These are phyloP conservation scores for Erigeron canadensis DNA, from an alignment of 129 eudicot species.

Conservation along the genomic window DNA sequence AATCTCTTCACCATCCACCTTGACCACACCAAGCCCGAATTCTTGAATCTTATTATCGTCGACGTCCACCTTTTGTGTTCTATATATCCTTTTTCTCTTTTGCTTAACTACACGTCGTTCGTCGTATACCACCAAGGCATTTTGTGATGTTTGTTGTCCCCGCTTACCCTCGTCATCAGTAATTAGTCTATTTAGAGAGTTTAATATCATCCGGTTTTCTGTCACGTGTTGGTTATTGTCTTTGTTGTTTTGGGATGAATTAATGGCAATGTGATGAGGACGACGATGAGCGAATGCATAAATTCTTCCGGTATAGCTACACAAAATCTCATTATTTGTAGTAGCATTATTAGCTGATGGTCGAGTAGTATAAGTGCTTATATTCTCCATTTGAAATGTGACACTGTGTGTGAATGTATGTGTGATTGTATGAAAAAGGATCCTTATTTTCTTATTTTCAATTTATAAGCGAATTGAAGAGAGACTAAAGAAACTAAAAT, in stretches of 20 bases:
- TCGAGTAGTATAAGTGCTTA: too few species aligned
- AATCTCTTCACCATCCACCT: conserved; percentile 2
- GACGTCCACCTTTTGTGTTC: background rate
- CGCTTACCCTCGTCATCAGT: too few species aligned
- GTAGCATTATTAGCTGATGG: too few species aligned
- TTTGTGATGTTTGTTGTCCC: too few species aligned
- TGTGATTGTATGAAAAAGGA: too few species aligned
- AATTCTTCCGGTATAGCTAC: background rate
- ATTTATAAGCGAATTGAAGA: too few species aligned
- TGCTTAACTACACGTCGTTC: background rate
- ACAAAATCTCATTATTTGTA: too few species aligned
- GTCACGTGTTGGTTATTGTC: background rate
- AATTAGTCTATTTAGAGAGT: background rate
- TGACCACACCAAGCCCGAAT: conserved; percentile 9
- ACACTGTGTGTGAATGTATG: too few species aligned
- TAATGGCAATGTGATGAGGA: background rate
- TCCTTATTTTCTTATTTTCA: too few species aligned
- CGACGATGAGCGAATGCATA: background rate
- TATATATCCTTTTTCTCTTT: conserved; percentile 14
- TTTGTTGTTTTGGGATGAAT: background rate
- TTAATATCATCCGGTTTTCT: background rate
- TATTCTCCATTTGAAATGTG: too few species aligned
- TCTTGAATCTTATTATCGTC: background rate
- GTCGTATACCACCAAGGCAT: too few species aligned
- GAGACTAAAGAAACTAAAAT: too few species aligned